phyloP scores from a whole-genome alignment of 176 grass and related monocot genomes.

The Tuctoria greenei region DNA sequence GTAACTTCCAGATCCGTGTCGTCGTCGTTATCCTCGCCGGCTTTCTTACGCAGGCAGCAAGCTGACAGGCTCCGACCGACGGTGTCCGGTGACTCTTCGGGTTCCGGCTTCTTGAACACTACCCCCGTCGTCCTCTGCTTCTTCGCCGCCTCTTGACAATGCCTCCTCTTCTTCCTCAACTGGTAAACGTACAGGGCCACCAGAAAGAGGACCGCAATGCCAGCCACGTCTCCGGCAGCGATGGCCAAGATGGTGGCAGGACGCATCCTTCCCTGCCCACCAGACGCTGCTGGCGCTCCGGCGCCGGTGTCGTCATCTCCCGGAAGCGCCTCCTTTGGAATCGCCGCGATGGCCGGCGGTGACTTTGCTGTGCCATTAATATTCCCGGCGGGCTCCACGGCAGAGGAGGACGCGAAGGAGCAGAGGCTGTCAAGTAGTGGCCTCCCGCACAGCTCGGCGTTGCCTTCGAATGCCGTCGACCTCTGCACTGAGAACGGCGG shows the following conservation, averaged over 20 bases:
- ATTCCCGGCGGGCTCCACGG: constrained; percentile 52
- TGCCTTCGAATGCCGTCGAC: constrained; percentile 62
- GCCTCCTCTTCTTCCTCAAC: constrained; percentile 60
- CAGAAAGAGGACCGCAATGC: constrained; percentile 49
- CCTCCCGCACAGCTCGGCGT: constrained; percentile 63
- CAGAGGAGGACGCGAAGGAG: constrained; percentile 46
- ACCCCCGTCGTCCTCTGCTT: constrained; percentile 45
- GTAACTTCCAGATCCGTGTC: constrained; percentile 53
- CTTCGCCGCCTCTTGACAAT: constrained; percentile 32
- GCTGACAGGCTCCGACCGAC: constrained; percentile 43
- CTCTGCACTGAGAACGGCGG: constrained; percentile 57
- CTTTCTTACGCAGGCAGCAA: constrained; percentile 71
- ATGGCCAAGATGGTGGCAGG: constrained; percentile 59
- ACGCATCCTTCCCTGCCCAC: constrained; percentile 35
- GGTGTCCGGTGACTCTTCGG: constrained; percentile 33
- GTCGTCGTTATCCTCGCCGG: constrained; percentile 45
- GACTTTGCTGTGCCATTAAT: constrained; percentile 45
- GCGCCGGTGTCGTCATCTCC: not conserved
- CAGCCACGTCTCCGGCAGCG: constrained; percentile 57
- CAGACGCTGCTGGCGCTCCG: not conserved
- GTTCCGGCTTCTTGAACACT: constrained; percentile 49
- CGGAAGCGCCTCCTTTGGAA: constrained; percentile 52
- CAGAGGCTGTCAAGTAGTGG: constrained; percentile 68
- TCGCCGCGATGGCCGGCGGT: constrained; percentile 83
- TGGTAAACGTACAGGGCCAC: constrained; percentile 71